These are phyloP conservation scores for Boletellus sp. DNA, from an alignment of 1,284 basidiomycete species.

Conservation along the genomic window DNA sequence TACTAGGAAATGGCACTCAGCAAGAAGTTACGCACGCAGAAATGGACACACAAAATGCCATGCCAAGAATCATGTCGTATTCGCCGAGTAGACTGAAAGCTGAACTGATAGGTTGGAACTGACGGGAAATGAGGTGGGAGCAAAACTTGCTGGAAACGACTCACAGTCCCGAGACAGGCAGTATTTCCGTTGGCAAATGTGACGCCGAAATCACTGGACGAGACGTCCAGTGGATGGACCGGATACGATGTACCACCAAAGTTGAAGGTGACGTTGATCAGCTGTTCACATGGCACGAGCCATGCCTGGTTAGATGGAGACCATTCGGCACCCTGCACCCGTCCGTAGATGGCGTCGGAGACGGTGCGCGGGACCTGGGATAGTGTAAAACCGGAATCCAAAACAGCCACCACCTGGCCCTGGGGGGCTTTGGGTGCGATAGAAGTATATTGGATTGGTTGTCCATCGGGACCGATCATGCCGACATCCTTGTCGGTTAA, in stretches of 20 bases:
- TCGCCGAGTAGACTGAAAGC: slow-evolving; percentile 73
- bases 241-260: slow-evolving; percentile 68
- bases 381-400: slow-evolving; percentile 71
- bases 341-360: slow-evolving; percentile 76
- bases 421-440: slow-evolving; percentile 63
- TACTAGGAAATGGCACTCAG: slow-evolving; percentile 41
- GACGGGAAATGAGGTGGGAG: slow-evolving; percentile 6
- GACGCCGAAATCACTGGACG: slow-evolving; percentile 60
- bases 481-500: slow-evolving; percentile 57
- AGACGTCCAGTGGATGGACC: slow-evolving; percentile 68
- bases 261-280: slow-evolving; percentile 64
- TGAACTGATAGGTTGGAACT: slow-evolving; percentile 80
- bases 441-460: slow-evolving; percentile 54
- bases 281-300: slow-evolving; percentile 70
- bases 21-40: background rate
- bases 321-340: slow-evolving; percentile 70
- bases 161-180: slow-evolving; percentile 65
- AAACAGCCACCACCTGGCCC: slow-evolving; percentile 65
- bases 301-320: slow-evolving; percentile 56
- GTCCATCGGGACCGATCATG: slow-evolving; percentile 69
- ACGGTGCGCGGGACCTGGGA: slow-evolving; percentile 69
- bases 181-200: slow-evolving; percentile 53
- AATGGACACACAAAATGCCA: slow-evolving; percentile 63
- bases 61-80: slow-evolving; percentile 79
- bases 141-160: slow-evolving; percentile 25